These are phyloP conservation scores for Arabidopsis hybrid DNA, from an alignment of 441 rosid genomes.

Conservation along the genomic window DNA sequence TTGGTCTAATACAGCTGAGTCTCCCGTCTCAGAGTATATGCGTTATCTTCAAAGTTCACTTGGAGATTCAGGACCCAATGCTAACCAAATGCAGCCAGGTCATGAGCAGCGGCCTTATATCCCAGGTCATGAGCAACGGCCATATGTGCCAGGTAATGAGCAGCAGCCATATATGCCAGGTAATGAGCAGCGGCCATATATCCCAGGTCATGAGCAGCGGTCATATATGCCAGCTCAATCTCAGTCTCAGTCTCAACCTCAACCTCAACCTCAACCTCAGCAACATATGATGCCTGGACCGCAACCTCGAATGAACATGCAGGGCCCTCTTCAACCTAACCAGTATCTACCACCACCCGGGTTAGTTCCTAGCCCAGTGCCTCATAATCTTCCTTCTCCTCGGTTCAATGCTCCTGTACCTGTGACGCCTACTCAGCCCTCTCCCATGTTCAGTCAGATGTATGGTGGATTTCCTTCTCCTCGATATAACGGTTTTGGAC, in stretches of 20 bases:
- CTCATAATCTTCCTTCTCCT: slow-evolving; percentile 44
- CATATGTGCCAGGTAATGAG: slow-evolving; percentile 14
- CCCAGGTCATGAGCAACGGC: slow-evolving; percentile 18
- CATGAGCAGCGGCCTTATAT: slow-evolving; percentile 29
- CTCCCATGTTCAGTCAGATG: slow-evolving; percentile 52
- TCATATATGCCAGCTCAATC: slow-evolving; percentile 34
- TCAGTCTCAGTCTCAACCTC: slow-evolving; percentile 11
- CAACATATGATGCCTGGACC: slow-evolving; percentile 69
- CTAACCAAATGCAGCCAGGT: slow-evolving; percentile 56
- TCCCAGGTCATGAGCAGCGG: slow-evolving; percentile 25
- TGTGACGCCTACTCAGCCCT: slow-evolving; percentile 39
- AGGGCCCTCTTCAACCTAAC: slow-evolving; percentile 28
- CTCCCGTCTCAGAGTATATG: slow-evolving; percentile 85
- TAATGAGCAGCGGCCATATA: slow-evolving; percentile 32
- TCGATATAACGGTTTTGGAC: slow-evolving; percentile 53
- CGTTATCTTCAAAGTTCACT: slow-evolving; percentile 63
- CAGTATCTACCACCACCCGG: slow-evolving; percentile 41
- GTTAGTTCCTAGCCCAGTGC: slow-evolving; percentile 62
- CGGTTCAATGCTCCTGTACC: slow-evolving; percentile 46
- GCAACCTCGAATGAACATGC: slow-evolving; percentile 44
- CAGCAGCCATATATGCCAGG: slow-evolving; percentile 34
- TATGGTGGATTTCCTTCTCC: slow-evolving; percentile 49
- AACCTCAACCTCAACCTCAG: slow-evolving; percentile 16
- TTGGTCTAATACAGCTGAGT: slow-evolving; percentile 68
- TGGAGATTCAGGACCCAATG: slow-evolving; percentile 58